Base-by-base conservation (phyloP, 1,284 basidiomycete genomes). In the Marasmius oreades region DNA sequence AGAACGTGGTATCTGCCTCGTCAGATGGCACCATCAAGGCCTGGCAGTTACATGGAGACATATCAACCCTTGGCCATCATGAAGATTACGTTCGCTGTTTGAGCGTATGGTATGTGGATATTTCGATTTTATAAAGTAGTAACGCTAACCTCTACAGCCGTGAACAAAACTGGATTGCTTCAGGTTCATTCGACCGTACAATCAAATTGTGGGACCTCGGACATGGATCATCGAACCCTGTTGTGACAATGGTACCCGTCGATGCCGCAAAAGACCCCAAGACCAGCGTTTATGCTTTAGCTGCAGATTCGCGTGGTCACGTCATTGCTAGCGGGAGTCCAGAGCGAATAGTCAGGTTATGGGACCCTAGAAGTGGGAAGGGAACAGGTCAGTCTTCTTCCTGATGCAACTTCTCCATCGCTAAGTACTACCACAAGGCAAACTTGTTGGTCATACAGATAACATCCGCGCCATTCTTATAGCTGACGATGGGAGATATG, bases 181-280 rank as follows among this genome's bases (percentile, higher is more conserved):
- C 94, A 0, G 97, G 94, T 1, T 96, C 95, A 0, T 93, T 99
- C 59, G 97, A 99, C 74, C 81, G 92, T 16, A 91, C 88, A 1
- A 88, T 99, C 70, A 95, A 94, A 66, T 78, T 99, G 0, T 99
- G 97, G 96, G 95, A 98, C 67, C 77, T 95, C n/a, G 74, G 74
- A 11, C 74, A 31, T 16, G 24, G 78, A 60, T 59, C 73, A 50
- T 60, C 74, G 59, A 61, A 63, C 47, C 55, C 64, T 18, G 63
- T 69, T 8, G 74, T 79, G 22, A 78, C 86, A 20, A 67, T 90
- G 34, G 69, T 81, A 22, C 86, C 85, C 1, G 71, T 91, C 22
- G 77, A 78, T 56, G 79, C 86, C 2, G 78, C 85, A 16, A 85
- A 89, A 51, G 81, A 82, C 0, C 77, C 87, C 0, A 91, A 95